Evolutionary conservation across 2,329 filamentous ascomycete genomes (phyloP).

Genomic region (Xylaria arbuscula): DNA sequence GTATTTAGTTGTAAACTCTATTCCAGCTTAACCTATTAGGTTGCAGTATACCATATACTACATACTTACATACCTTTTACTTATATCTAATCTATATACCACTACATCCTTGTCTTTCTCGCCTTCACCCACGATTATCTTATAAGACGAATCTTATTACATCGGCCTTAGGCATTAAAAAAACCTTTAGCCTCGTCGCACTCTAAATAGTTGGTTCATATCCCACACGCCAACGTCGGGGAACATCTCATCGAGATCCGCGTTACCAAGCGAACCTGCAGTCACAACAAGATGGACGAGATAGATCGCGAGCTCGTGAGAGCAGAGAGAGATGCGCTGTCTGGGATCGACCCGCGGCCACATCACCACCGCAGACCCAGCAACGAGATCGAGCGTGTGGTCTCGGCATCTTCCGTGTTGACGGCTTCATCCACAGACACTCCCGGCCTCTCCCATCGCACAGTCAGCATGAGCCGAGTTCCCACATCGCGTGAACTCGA

Average conservation of each 20-base stretch:
- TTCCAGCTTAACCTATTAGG: background rate
- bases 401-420: constrained; percentile 63
- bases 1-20: constrained; percentile 8
- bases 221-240: background rate
- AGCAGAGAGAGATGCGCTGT: constrained; percentile 57
- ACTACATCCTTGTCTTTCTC: background rate
- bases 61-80: background rate
- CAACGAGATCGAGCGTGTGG: constrained; percentile 70
- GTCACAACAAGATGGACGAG: constrained; percentile 51
- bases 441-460: constrained; percentile 50
- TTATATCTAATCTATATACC: background rate
- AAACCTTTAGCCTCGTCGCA: background rate
- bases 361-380: constrained; percentile 53
- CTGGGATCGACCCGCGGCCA: constrained; percentile 27
- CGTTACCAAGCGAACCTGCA: background rate
- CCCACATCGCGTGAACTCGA: constrained; percentile 75
- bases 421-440: constrained; percentile 60
- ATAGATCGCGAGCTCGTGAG: constrained; percentile 65
- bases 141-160: background rate
- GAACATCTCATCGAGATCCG: background rate
- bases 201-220: constrained; percentile 3
- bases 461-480: constrained; percentile 67
- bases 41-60: background rate
- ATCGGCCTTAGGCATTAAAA: background rate
- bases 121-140: background rate